Evolutionary conservation across 176 grass and related monocot genomes (phyloP), one percentile per base, ranked within the genome.

Genomic region (Rhynchospora tenuis): DNA sequence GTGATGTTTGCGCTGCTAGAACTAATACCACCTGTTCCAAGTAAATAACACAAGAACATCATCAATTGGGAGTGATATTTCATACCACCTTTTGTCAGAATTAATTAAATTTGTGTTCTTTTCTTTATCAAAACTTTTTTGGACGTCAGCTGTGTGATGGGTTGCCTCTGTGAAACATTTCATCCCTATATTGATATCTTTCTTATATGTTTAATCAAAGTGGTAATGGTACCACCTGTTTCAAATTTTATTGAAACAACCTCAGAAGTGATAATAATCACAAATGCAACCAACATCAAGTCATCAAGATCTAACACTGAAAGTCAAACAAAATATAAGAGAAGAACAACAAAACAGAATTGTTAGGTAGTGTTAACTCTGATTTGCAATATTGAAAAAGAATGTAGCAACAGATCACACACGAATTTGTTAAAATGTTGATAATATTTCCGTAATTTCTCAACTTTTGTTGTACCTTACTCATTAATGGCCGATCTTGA

Each of bases 401-500:
- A 51, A 51, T 51, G 11, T 51, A 1, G 9, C 48, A 51, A 8
- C 48, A 10, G 48, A 51, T 51, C 9, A 51, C 33, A 67, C 17
- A 28, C 10, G 2, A 44, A 45, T 45, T 43, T 0, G 43, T 20
- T 38, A 70, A 44, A 70, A 17, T 38, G 38, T 38, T 20, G 43
- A 45, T 3, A 19, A 16, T 42, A 42, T 69, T 74, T 74, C 11
- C 15, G 5, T 75, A 16, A 54, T 54, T 28, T 51, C 16, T 54
- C 11, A 52, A 9, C 20, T 76, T 17, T 68, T 33, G 9, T 44
- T 44, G 19, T 86, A 86, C 84, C 57, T 86, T 57, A 22, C 84
- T 86, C 84, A 86, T 86, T 19, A 29, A 73, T 26, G 84, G 84
- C 26, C 84, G 74, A 46, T 54, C 24, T 7, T 57, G 20, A 9